Evolutionary conservation across 805 yeast genomes (phyloP).

Genomic region (Ogataea kodamae): DNA sequence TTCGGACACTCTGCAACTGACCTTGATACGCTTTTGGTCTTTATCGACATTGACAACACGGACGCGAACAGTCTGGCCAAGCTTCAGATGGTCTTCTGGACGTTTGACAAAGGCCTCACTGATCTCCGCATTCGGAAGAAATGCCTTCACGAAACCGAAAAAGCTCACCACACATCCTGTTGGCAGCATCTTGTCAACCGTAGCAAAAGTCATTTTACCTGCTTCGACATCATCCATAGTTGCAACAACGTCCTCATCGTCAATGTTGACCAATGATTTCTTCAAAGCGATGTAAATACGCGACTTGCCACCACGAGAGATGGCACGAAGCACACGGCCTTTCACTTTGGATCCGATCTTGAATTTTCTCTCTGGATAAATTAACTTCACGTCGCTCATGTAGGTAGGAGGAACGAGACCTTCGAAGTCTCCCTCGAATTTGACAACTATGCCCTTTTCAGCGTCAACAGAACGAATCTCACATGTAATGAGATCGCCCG

Average conservation of each 20-base stretch:
- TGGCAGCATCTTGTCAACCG: conserved; percentile 66
- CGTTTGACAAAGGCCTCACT: conserved; percentile 80
- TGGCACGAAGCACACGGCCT: conserved; percentile 62
- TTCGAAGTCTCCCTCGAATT: conserved; percentile 60
- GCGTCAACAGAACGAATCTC: conserved; percentile 56
- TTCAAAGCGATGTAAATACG: conserved; percentile 68
- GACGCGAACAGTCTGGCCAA: conserved; percentile 82
- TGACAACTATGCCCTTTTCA: conserved; percentile 65
- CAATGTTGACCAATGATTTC: conserved; percentile 73
- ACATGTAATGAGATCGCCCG: conserved; percentile 62
- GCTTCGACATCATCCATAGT: conserved; percentile 37
- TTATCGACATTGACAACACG: conserved; percentile 57
- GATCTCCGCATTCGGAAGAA: conserved; percentile 82
- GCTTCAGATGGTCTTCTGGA: conserved; percentile 71
- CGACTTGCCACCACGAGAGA: conserved; percentile 40
- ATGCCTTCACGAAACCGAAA: conserved; percentile 75
- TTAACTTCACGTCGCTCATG: conserved; percentile 77
- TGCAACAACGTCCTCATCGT: conserved; percentile 49
- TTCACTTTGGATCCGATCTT: conserved; percentile 78
- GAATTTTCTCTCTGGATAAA: conserved; percentile 89
- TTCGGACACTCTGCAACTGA: conserved; percentile 68
- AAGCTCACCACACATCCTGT: conserved; percentile 82
- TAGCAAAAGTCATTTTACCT: conserved; percentile 61
- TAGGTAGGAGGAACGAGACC: conserved; percentile 75
- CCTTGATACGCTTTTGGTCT: conserved; percentile 53